phyloP scores from a whole-genome alignment of 371 early-diverging fungal genomes.

The Mucor circinelloides region DNA sequence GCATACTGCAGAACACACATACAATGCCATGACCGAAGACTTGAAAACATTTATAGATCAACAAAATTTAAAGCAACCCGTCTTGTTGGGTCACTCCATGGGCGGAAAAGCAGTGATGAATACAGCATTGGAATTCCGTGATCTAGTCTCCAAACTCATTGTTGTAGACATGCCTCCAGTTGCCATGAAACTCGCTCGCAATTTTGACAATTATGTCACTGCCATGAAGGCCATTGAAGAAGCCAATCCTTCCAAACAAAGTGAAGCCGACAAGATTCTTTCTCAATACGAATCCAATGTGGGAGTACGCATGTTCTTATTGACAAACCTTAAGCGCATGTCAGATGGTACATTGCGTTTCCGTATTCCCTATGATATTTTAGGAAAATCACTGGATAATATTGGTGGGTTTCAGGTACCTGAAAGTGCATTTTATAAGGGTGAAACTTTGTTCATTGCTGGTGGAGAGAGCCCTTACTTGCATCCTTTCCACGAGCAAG shows the following conservation, averaged over 20 bases:
- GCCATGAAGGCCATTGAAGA: conserved; percentile 74
- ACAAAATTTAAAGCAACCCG: conserved; percentile 53
- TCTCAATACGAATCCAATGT: conserved; percentile 55
- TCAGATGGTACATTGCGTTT: conserved; percentile 53
- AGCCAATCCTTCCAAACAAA: conserved; percentile 56
- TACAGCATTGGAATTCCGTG: conserved; percentile 64
- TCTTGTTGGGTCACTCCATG: conserved; percentile 92
- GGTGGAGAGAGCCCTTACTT: conserved; percentile 77
- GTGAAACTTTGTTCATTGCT: conserved; percentile 79
- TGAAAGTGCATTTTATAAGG: conserved; percentile 33
- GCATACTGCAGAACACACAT: conserved; percentile 70
- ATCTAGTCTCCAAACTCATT: conserved; percentile 66
- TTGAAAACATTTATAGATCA: conserved; percentile 64
- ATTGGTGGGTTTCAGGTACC: conserved; percentile 62
- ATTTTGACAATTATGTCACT: conserved; percentile 62
- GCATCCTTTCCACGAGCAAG: conserved; percentile 38
- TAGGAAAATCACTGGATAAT: conserved; percentile 58
- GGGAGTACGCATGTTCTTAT: conserved; percentile 80
- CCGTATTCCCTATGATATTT: conserved; percentile 72
- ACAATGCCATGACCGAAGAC: conserved; percentile 80
- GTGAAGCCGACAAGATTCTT: conserved; percentile 78
- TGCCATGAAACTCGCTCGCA: conserved; percentile 46
- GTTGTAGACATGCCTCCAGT: conserved; percentile 90
- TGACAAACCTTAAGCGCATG: conserved; percentile 82
- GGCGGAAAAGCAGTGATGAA: conserved; percentile 93